These are phyloP conservation scores for Akebia trifoliata DNA, from an alignment of 164 flowering plant species.

Conservation along the genomic window DNA sequence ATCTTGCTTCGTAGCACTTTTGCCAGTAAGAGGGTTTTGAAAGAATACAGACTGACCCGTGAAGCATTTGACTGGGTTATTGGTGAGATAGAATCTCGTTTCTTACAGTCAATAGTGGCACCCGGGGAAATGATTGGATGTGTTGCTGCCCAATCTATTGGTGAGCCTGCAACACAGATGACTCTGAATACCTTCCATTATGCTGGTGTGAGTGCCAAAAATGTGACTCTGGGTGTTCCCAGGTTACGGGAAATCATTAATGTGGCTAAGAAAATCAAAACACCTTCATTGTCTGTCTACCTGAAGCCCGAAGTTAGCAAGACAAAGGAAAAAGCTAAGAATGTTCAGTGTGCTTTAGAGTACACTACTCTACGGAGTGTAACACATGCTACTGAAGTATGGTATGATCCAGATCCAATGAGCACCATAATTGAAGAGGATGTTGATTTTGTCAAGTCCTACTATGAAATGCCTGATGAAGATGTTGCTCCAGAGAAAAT, in stretches of 20 bases:
- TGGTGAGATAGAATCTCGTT: conserved; percentile 96
- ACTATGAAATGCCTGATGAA: conserved; percentile 99
- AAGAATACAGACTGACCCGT: conserved; percentile 84
- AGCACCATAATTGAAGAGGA: conserved; percentile 94
- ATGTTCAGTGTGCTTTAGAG: conserved; percentile 92
- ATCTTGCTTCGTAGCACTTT: conserved; percentile 92
- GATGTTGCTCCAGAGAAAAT: conserved; percentile 91
- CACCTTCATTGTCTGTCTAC: conserved; percentile 93
- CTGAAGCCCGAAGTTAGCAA: conserved; percentile 71
- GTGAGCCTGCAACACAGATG: conserved; percentile 99
- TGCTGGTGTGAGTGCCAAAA: conserved; percentile 99
- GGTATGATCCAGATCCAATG: conserved; percentile 99
- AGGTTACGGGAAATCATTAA: conserved; percentile 95
- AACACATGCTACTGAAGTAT: conserved; percentile 96
- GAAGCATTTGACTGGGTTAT: conserved; percentile 99
- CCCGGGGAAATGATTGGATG: conserved; percentile 99
- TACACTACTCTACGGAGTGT: conserved; percentile 95
- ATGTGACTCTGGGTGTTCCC: conserved; percentile 99
- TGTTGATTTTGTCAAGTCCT: conserved; percentile 88
- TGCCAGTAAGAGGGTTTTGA: conserved; percentile 87
- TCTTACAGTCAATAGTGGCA: conserved; percentile 90
- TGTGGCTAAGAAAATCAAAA: conserved; percentile 96
- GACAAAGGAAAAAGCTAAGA: conserved; percentile 90
- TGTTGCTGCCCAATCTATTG: conserved; percentile 99
- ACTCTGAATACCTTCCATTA: conserved; percentile 96